Evolutionary conservation across 257 asterid genomes (phyloP), one percentile per base, ranked within the genome.

Genomic region (Paraleonurus japonicus): DNA sequence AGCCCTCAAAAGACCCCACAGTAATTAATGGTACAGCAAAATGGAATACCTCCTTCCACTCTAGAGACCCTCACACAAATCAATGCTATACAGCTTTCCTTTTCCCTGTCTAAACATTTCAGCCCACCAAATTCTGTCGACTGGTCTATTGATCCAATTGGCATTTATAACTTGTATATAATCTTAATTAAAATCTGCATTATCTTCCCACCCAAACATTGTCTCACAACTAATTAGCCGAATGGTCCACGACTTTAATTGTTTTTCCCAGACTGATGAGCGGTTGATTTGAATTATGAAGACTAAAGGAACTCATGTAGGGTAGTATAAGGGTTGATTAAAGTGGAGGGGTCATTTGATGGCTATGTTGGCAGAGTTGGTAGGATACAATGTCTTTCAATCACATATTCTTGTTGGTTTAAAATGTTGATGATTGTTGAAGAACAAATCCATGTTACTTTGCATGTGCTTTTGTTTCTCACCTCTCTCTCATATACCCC

Each of bases 281-380:
- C 1, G 15, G 15, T 30, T 30, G 33, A 30, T 30, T 30, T 30
- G 33, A 30, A 30, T 30, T 30, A 30, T n/a, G 33, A 2, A 30
- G 33, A 30, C n/a, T n/a, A n/a, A n/a, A n/a, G n/a, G n/a, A n/a
- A 2, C 37, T 9, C 11, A 1, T 35, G 43, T 35, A 1, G 12
- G 43, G 43, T 35, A 12, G 43, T 35, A 7, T 35, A 35, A 35
- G 12, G 17, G 3, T 7, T 9, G 15, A 43, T 4, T 20, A 54
- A 20, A 1, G 32, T 20, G 1, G 7, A 20, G 30, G 71, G 51
- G 47, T 24, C 71, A 0, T 13, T 24, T 19, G 55, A 64, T 69
- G 47, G 63, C 53, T 45, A 35, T 41, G 27, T 35, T 30, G 70
- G 43, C 50, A 33, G 32, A 60, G 65, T 26, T 59, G 67, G 62